These are phyloP conservation scores for Pseudophaeomoniella oleicola DNA, from an alignment of 2,329 filamentous ascomycete genomes.

Conservation along the genomic window DNA sequence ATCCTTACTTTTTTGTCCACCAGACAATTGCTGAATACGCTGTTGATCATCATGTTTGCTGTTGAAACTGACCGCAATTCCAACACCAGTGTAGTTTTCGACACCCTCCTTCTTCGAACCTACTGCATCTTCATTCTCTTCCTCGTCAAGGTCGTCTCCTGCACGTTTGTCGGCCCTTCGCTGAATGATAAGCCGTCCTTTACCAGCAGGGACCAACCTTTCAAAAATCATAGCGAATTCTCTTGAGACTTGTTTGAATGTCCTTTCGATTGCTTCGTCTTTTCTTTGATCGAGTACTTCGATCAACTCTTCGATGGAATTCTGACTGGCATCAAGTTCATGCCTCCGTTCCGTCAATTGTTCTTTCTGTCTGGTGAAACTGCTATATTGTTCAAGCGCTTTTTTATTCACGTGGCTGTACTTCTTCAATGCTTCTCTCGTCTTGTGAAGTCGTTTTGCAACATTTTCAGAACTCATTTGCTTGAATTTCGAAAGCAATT, in stretches of 20 bases:
- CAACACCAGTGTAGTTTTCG: conserved; percentile 92
- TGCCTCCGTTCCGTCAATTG: conserved; percentile 68
- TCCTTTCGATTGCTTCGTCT: conserved; percentile 94
- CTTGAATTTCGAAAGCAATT: conserved; percentile 83
- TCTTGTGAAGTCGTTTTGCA: conserved; percentile 64
- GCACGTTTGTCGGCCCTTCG: conserved; percentile 62
- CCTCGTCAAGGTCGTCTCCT: conserved; percentile 48
- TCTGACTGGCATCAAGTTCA: conserved; percentile 75
- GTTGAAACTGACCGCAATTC: conserved; percentile 96
- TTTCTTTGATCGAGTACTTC: conserved; percentile 86
- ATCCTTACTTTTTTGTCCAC: conserved; percentile 84
- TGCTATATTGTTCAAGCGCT: conserved; percentile 97
- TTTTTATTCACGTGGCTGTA: conserved; percentile 99
- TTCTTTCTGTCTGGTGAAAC: conserved; percentile 85
- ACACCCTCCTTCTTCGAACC: conserved; percentile 48
- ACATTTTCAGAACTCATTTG: conserved; percentile 66
- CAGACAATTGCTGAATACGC: conserved; percentile 89
- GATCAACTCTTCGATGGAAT: conserved; percentile 83
- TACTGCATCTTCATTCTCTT: conserved; percentile 48
- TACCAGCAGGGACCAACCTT: conserved; percentile 84
- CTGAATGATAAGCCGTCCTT: conserved; percentile 84
- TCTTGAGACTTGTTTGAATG: conserved; percentile 91
- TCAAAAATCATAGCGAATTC: conserved; percentile 91
- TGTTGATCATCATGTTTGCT: conserved; percentile 97
- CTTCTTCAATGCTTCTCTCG: conserved; percentile 86